Evolutionary conservation across 495 filamentous ascomycete species (phyloP).

Genomic region (Penicillium fimorum): DNA sequence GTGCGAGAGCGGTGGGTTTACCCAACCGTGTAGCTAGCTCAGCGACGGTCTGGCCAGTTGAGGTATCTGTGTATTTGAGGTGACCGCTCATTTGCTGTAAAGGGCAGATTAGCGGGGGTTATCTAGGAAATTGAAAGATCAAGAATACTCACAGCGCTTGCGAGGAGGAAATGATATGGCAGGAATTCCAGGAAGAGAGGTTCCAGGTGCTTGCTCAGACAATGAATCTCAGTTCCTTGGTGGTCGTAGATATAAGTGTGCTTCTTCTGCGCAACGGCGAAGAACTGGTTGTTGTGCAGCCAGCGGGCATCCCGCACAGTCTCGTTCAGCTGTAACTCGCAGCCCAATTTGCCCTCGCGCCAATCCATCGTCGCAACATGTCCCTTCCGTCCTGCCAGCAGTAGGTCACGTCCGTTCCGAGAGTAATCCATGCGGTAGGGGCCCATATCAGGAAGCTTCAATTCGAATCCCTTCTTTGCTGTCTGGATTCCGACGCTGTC

Average conservation of each 20-base stretch:
- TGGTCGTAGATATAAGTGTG: constrained; percentile 93
- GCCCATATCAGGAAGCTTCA: constrained; percentile 78
- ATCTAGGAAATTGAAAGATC: not conserved
- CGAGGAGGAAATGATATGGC: constrained; percentile 92
- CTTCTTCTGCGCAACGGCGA: constrained; percentile 98
- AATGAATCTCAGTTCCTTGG: constrained; percentile 86
- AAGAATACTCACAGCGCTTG: constrained; percentile 64
- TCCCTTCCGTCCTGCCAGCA: constrained; percentile 86
- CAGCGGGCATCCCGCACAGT: constrained; percentile 86
- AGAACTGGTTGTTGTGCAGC: constrained; percentile 94
- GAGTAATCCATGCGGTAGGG: constrained; percentile 88
- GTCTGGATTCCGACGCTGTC: constrained; percentile 72
- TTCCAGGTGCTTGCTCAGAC: constrained; percentile 83
- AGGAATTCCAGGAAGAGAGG: constrained; percentile 94
- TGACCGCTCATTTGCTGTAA: constrained; percentile 73
- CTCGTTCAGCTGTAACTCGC: constrained; percentile 85
- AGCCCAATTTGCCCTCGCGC: constrained; percentile 85
- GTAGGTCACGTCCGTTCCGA: constrained; percentile 77
- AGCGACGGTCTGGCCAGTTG: constrained; percentile 79
- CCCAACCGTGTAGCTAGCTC: constrained; percentile 83
- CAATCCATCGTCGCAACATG: constrained; percentile 98
- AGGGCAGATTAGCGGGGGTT: constrained; percentile 1
- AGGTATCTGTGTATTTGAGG: constrained; percentile 93
- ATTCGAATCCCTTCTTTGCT: constrained; percentile 87
- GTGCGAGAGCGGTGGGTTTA: constrained; percentile 75